Evolutionary conservation across 2,329 filamentous ascomycete species (phyloP).

Genomic region (Colletotrichum sp.): DNA sequence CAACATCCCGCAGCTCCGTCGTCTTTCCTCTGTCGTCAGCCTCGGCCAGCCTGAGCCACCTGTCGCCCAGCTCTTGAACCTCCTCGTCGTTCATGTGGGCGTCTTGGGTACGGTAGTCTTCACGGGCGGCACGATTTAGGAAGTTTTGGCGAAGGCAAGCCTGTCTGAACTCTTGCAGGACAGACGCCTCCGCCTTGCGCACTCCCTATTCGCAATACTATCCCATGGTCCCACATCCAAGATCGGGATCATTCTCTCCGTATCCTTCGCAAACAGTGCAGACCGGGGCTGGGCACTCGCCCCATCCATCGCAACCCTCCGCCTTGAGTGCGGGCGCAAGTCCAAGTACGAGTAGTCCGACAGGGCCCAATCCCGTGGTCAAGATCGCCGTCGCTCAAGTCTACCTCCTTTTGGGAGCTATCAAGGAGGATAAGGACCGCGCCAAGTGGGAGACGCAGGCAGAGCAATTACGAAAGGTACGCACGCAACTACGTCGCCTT

Average conservation of each 20-base stretch:
- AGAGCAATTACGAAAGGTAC: constrained; percentile 90
- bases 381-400: constrained; percentile 97
- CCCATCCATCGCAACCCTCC: constrained; percentile 61
- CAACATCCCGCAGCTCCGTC: background rate
- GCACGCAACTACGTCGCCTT: constrained; percentile 25
- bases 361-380: constrained; percentile 71
- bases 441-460: constrained; percentile 92
- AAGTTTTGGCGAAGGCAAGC: constrained; percentile 9
- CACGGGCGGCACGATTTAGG: background rate
- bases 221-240: constrained; percentile 64
- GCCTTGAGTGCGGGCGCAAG: constrained; percentile 65
- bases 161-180: constrained; percentile 7
- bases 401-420: constrained; percentile 89
- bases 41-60: background rate
- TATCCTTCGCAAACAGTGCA: constrained; percentile 63
- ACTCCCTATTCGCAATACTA: background rate
- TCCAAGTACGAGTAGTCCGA: constrained; percentile 67
- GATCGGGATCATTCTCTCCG: constrained; percentile 69
- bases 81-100: background rate
- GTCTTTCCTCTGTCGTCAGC: background rate
- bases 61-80: background rate
- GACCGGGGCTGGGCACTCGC: constrained; percentile 60
- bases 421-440: constrained; percentile 91
- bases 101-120: background rate
- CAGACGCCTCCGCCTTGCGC: constrained; percentile 16